Evolutionary conservation across 2,329 filamentous ascomycete species (phyloP).

Genomic region (Diaporthe ilicicola): DNA sequence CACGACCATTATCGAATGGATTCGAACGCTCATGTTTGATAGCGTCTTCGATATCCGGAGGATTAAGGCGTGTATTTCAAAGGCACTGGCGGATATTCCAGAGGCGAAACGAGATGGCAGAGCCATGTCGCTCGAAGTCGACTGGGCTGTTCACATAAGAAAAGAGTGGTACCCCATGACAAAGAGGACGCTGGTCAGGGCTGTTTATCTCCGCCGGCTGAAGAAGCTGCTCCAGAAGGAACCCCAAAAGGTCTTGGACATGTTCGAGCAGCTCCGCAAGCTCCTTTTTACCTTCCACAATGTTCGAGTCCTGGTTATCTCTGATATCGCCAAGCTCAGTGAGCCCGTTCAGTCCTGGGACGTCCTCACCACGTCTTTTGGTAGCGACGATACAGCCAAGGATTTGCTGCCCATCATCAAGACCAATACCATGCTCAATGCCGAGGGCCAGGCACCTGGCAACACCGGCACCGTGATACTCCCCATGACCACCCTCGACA

Average conservation of each 20-base stretch:
- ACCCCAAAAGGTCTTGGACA: slow-evolving; percentile 76
- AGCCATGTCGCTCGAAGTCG: slow-evolving; percentile 69
- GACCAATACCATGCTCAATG: slow-evolving; percentile 75
- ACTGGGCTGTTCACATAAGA: slow-evolving; percentile 83
- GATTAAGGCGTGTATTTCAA: slow-evolving; percentile 73
- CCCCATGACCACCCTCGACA: slow-evolving; percentile 92
- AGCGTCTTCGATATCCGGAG: slow-evolving; percentile 82
- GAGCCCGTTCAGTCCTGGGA: slow-evolving; percentile 85
- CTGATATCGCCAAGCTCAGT: slow-evolving; percentile 77
- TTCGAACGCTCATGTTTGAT: slow-evolving; percentile 86
- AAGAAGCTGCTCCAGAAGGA: slow-evolving; percentile 82
- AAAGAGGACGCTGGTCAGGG: slow-evolving; percentile 84
- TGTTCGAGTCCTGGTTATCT: slow-evolving; percentile 84
- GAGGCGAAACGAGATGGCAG: slow-evolving; percentile 89
- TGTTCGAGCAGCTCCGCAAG: slow-evolving; percentile 79
- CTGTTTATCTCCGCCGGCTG: slow-evolving; percentile 85
- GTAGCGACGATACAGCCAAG: slow-evolving; percentile 47
- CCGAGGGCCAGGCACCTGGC: slow-evolving; percentile 79
- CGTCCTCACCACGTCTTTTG: slow-evolving; percentile 61
- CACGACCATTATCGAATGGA: slow-evolving; percentile 80
- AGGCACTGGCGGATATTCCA: slow-evolving; percentile 90
- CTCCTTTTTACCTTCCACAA: slow-evolving; percentile 86
- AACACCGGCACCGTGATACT: slow-evolving; percentile 79
- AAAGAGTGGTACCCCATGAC: slow-evolving; percentile 79
- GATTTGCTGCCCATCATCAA: slow-evolving; percentile 76